phyloP scores from a whole-genome alignment of 148 eudicot genomes.

The Persicaria maculosa region DNA sequence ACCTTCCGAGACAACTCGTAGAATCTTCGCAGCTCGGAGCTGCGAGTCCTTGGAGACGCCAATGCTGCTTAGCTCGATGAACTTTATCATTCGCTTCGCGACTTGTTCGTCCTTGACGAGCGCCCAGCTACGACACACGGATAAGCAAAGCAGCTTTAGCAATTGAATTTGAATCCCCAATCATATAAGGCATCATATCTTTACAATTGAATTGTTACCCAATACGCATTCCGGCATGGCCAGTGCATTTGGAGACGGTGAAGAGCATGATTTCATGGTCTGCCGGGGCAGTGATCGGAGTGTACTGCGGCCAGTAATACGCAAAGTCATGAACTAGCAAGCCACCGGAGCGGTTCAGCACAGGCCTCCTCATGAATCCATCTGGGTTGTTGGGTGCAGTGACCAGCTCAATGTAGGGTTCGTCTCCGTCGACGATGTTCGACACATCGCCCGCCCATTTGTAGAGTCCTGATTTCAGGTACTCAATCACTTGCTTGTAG shows the following conservation, averaged over 20 bases:
- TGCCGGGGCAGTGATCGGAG: slow-evolving; percentile 63
- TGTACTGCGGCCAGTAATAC: slow-evolving; percentile 98
- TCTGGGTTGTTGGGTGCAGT: slow-evolving; percentile 99
- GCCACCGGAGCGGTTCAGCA: slow-evolving; percentile 56
- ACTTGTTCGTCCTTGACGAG: slow-evolving; percentile 68
- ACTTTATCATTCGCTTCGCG: slow-evolving; percentile 78
- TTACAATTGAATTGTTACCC: slow-evolving; percentile 39
- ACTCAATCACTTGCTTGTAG: slow-evolving; percentile 65
- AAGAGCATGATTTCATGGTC: slow-evolving; percentile 87
- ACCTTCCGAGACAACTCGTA: slow-evolving; percentile 50
- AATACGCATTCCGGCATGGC: slow-evolving; percentile 89
- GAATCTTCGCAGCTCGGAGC: slow-evolving; percentile 75
- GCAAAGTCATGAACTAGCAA: slow-evolving; percentile 77
- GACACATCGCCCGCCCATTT: slow-evolving; percentile 90
- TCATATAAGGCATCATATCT: no score
- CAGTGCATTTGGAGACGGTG: slow-evolving; percentile 89
- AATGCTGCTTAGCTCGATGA: slow-evolving; percentile 74
- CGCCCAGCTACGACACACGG: slow-evolving; percentile 64
- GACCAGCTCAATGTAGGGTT: slow-evolving; percentile 82
- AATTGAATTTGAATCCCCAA: no score
- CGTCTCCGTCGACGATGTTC: slow-evolving; percentile 30
- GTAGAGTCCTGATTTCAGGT: slow-evolving; percentile 73
- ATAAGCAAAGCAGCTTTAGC: background rate
- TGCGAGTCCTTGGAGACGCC: slow-evolving; percentile 95
- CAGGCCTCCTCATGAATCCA: slow-evolving; percentile 61